These are phyloP conservation scores for Ailanthus altissimus DNA, from an alignment of 345 rosid genomes.

Conservation along the genomic window DNA sequence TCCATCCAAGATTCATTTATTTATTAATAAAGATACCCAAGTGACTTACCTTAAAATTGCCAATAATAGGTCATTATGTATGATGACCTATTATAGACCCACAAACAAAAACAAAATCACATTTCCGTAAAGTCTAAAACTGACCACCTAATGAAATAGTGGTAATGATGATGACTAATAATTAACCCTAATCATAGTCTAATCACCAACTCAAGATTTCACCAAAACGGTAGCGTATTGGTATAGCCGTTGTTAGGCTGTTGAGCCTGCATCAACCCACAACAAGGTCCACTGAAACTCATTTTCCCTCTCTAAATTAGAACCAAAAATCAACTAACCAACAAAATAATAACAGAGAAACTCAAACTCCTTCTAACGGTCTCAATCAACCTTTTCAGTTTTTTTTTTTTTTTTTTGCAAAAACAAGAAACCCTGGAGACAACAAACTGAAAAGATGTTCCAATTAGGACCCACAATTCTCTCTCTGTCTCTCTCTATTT, in stretches of 20 bases:
- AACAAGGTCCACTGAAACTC: background rate
- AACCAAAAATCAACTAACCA: conserved; percentile 20
- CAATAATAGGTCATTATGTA: no score
- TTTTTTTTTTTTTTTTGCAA: conserved; percentile 5
- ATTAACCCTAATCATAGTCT: background rate
- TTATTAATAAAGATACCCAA: no score
- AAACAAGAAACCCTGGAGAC: conserved; percentile 23
- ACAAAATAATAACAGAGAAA: conserved; percentile 19
- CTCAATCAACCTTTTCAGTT: conserved; percentile 22
- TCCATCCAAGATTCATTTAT: no score
- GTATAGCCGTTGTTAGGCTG: conserved; percentile 18
- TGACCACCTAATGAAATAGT: background rate
- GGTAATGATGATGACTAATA: background rate
- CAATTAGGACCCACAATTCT: conserved; percentile 47
- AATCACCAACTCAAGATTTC: background rate
- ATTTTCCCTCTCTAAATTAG: conserved; percentile 10
- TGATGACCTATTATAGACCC: background rate
- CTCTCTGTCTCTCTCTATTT: conserved; percentile 31
- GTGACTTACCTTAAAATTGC: no score
- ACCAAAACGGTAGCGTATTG: background rate
- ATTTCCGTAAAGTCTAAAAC: background rate
- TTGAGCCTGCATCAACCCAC: conserved; percentile 13
- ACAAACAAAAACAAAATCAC: background rate
- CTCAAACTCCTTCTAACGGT: background rate
- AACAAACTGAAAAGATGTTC: conserved; percentile 28